Evolutionary conservation across 768 basidiomycete species (phyloP).

Genomic region (Amanita rimosa): DNA sequence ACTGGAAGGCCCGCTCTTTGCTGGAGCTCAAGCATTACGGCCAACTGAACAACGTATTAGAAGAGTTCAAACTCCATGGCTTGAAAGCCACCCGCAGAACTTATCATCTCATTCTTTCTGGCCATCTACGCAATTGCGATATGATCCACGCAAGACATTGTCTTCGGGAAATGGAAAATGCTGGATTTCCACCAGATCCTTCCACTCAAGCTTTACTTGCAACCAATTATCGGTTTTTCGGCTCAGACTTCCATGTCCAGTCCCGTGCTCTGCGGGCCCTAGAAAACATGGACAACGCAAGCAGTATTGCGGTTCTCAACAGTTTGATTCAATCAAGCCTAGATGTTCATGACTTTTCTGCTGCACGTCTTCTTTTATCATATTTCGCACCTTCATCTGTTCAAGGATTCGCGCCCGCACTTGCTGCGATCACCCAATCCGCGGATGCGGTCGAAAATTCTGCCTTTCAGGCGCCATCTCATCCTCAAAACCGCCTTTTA

Average conservation of each 20-base stretch:
- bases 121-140: slow-evolving; percentile 59
- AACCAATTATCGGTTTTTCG: slow-evolving; percentile 46
- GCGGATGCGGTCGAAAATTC: not conserved
- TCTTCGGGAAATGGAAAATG: slow-evolving; percentile 44
- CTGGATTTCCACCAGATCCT: slow-evolving; percentile 41
- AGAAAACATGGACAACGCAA: slow-evolving; percentile 22
- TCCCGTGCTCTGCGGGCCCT: slow-evolving; percentile 38
- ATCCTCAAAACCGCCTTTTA: slow-evolving; percentile 10
- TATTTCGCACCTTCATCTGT: slow-evolving; percentile 27
- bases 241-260: slow-evolving; percentile 44
- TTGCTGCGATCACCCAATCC: not conserved
- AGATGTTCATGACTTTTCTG: slow-evolving; percentile 38
- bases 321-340: slow-evolving; percentile 52
- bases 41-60: slow-evolving; percentile 31
- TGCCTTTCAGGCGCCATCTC: not conserved
- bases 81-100: slow-evolving; percentile 48
- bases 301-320: slow-evolving; percentile 53
- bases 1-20: slow-evolving; percentile 58
- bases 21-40: slow-evolving; percentile 42
- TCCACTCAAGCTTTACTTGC: slow-evolving; percentile 52
- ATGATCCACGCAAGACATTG: slow-evolving; percentile 40
- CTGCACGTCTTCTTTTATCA: slow-evolving; percentile 35
- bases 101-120: slow-evolving; percentile 57
- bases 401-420: slow-evolving; percentile 6
- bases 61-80: slow-evolving; percentile 35